These are phyloP conservation scores for Tephrocybe sp. DNA, from an alignment of 768 basidiomycete genomes.

Conservation along the genomic window DNA sequence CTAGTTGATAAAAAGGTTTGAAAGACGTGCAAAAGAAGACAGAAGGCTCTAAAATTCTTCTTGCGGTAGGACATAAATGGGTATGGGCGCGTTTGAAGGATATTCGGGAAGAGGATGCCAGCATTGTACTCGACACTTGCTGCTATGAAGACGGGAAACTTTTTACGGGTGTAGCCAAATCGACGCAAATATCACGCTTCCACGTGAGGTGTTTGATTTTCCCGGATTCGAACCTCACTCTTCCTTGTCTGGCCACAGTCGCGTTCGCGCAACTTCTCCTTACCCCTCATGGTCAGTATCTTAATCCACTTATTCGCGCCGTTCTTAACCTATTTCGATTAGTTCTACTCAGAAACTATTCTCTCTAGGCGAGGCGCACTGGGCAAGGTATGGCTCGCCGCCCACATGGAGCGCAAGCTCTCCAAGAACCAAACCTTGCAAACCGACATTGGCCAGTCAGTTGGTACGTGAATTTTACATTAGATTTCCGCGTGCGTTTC, in stretches of 20 bases:
- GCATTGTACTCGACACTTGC: conserved; percentile 1
- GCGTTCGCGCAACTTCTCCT: conserved; percentile 21
- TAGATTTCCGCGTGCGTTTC: neutral
- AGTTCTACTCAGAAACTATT: conserved; percentile 95
- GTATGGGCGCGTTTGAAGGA: conserved; percentile 10
- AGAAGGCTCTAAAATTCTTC: conserved; percentile 1
- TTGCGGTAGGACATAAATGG: neutral
- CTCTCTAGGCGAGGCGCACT: conserved; percentile 91
- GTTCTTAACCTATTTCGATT: conserved; percentile 10
- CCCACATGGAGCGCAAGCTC: conserved; percentile 97
- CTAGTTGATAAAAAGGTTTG: neutral
- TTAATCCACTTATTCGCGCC: neutral
- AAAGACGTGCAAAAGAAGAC: conserved; percentile 5
- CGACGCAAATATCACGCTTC: conserved; percentile 6
- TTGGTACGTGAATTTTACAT: conserved; percentile 51
- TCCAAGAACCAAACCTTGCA: conserved; percentile 93
- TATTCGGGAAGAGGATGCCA: conserved; percentile 12
- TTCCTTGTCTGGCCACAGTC: conserved; percentile 19
- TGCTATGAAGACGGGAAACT: conserved; percentile 4
- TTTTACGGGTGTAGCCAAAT: conserved; percentile 13
- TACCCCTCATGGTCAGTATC: conserved; percentile 26
- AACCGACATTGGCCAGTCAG: conserved; percentile 92
- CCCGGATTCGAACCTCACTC: conserved; percentile 15
- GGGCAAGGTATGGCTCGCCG: conserved; percentile 98
- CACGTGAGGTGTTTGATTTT: conserved; percentile 18